Evolutionary conservation across 2,329 filamentous ascomycete species (phyloP).

Genomic region (Coniochaeta pulveracea): DNA sequence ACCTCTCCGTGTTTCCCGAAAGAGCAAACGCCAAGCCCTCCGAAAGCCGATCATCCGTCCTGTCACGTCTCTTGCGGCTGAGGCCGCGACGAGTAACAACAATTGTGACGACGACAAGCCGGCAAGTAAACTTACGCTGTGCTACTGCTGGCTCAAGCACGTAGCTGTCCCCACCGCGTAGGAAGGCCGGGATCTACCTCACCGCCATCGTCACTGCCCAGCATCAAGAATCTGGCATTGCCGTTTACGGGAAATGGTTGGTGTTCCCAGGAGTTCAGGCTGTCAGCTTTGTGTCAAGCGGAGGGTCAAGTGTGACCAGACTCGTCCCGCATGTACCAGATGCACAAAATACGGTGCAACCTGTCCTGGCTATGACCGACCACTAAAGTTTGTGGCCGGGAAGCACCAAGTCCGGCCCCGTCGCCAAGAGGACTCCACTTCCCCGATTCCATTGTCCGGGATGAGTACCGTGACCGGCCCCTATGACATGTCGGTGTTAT

Average conservation of each 20-base stretch:
- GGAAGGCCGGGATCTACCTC: neutral
- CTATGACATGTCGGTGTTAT: neutral
- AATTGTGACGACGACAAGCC: too few species aligned
- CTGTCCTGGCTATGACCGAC: constrained; percentile 27
- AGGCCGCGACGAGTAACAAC: too few species aligned
- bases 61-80: too few species aligned
- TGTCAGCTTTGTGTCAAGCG: constrained; percentile 28
- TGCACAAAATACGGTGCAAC: constrained; percentile 24
- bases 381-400: constrained; percentile 25
- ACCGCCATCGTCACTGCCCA: too few species aligned
- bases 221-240: neutral
- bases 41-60: too few species aligned
- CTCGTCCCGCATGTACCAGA: constrained; percentile 26
- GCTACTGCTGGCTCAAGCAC: neutral
- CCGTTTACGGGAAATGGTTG: constrained; percentile 19
- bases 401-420: constrained; percentile 25
- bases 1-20: too few species aligned
- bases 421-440: constrained; percentile 6
- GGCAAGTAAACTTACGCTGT: neutral
- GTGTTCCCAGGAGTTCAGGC: constrained; percentile 24
- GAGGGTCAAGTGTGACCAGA: constrained; percentile 33
- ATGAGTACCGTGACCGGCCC: neutral
- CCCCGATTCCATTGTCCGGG: neutral
- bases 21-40: too few species aligned
- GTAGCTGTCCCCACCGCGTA: neutral